Percentiles rank a stretch among this genome's conserved stretches.
phyloP scores from a whole-genome alignment of 108 stramenopile species.

The Skeletonema potamos region DNA sequence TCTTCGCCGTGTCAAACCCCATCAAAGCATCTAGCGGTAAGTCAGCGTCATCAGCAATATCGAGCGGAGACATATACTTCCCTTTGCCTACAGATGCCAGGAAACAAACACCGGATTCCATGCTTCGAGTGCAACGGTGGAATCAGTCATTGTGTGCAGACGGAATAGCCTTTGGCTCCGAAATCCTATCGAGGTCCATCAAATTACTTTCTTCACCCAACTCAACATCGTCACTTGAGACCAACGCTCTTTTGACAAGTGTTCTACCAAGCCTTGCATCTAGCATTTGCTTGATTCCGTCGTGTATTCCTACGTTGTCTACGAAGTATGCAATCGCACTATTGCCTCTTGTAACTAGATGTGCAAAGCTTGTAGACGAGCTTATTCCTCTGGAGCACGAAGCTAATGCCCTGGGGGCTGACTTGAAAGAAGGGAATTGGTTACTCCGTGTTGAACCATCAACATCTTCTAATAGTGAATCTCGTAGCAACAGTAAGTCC shows the following conservation, averaged over 20 bases:
- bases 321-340: slow-evolving; percentile 57
- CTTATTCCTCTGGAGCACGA: slow-evolving; percentile 15
- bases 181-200: slow-evolving; percentile 37
- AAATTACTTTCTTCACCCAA: slow-evolving; percentile 18
- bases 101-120: neutral
- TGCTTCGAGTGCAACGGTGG: slow-evolving; percentile 36
- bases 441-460: slow-evolving; percentile 59
- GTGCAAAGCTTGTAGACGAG: slow-evolving; percentile 44
- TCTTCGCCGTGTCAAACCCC: slow-evolving; percentile 59
- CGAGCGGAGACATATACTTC: slow-evolving; percentile 58
- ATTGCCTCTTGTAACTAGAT: slow-evolving; percentile 57
- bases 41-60: slow-evolving; percentile 10
- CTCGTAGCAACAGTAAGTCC: slow-evolving; percentile 28
- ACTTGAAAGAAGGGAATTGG: slow-evolving; percentile 66
- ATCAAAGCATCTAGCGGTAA: slow-evolving; percentile 12
- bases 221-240: neutral
- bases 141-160: slow-evolving; percentile 56
- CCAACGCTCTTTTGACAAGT: slow-evolving; percentile 13
- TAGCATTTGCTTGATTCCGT: slow-evolving; percentile 61
- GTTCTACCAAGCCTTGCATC: slow-evolving; percentile 67
- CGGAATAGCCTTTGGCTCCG: slow-evolving; percentile 52
- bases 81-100: slow-evolving; percentile 7
- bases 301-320: slow-evolving; percentile 75
- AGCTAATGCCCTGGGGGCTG: slow-evolving; percentile 20
- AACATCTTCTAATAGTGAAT: slow-evolving; percentile 21